Conservation (phyloP, 2,329 filamentous ascomycete species). For the Ceratocystis lukuohia region DNA sequence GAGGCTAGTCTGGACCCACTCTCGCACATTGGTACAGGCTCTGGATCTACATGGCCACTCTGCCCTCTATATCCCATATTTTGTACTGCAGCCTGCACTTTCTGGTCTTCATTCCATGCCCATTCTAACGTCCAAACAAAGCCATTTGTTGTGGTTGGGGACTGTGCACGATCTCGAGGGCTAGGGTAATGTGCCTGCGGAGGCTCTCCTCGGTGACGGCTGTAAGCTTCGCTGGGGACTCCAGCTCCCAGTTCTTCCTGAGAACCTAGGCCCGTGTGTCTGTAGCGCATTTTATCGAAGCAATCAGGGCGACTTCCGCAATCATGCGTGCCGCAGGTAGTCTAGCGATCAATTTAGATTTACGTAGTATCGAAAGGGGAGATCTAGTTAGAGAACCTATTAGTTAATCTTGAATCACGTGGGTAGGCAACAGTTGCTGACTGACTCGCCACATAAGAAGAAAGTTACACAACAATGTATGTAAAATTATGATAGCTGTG, state of each 20-base stretch:
- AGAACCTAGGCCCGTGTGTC: not conserved
- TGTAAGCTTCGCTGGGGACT: not conserved
- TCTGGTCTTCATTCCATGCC: not conserved
- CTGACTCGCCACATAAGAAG: not conserved
- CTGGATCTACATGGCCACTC: not conserved
- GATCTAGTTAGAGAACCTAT: not conserved
- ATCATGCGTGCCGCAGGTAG: not conserved
- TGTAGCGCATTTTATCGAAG: not conserved
- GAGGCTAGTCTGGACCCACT: not conserved
- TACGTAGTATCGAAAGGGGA: not conserved
- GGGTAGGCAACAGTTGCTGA: not conserved
- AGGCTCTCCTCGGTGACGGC: not conserved
- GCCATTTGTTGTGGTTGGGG: not conserved
- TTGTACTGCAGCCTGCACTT: not conserved
- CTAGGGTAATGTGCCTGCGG: not conserved
- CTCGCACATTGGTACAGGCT: too few relatives aligned
- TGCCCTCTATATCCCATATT: not conserved
- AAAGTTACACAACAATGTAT: not conserved
- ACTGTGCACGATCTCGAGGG: not conserved
- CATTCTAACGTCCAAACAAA: constrained; percentile 2
- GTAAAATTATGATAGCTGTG: not conserved
- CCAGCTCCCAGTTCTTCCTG: not conserved
- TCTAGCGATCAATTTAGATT: not conserved
- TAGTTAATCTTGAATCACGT: not conserved
- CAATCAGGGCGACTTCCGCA: not conserved